Evolutionary conservation across 2,329 filamentous ascomycete species (phyloP).

Genomic region (Endoconidiophora laricicola): DNA sequence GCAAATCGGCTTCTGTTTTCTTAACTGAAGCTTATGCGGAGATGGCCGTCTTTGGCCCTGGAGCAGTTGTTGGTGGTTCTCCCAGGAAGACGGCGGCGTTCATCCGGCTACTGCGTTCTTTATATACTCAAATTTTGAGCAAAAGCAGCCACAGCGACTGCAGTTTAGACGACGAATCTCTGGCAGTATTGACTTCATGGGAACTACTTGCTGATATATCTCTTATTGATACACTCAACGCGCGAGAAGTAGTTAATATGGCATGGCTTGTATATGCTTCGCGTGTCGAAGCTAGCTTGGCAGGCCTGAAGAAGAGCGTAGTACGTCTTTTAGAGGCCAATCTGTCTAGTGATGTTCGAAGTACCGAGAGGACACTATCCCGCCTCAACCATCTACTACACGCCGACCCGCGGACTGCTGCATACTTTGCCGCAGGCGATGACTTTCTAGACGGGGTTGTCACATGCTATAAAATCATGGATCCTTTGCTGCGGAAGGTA

Average conservation of each 20-base stretch:
- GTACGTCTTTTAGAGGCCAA: conserved; percentile 47
- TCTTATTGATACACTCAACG: conserved; percentile 43
- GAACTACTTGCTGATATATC: conserved; percentile 52
- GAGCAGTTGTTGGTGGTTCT: conserved; percentile 3
- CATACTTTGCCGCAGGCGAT: conserved; percentile 62
- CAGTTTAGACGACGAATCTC: neutral
- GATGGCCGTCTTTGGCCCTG: conserved; percentile 24
- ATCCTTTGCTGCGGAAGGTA: conserved; percentile 44
- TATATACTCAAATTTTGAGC: conserved; percentile 41
- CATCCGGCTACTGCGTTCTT: conserved; percentile 45
- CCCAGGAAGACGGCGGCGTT: conserved; percentile 26
- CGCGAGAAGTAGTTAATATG: conserved; percentile 29
- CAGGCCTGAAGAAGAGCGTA: conserved; percentile 43
- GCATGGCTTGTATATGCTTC: conserved; percentile 36
- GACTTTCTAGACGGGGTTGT: conserved; percentile 72
- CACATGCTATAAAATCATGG: conserved; percentile 46
- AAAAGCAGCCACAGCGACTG: conserved; percentile 12
- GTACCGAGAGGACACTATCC: conserved; percentile 37
- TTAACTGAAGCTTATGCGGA: conserved; percentile 50
- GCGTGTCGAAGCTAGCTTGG: conserved; percentile 36
- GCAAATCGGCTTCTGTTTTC: conserved; percentile 33
- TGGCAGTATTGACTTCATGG: conserved; percentile 42
- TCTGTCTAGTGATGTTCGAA: conserved; percentile 35
- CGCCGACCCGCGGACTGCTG: conserved; percentile 37
- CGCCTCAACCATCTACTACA: conserved; percentile 48